Evolutionary conservation across 1,139 yeast genomes (phyloP).

Genomic region (Geotrichum cucujoidarum): DNA sequence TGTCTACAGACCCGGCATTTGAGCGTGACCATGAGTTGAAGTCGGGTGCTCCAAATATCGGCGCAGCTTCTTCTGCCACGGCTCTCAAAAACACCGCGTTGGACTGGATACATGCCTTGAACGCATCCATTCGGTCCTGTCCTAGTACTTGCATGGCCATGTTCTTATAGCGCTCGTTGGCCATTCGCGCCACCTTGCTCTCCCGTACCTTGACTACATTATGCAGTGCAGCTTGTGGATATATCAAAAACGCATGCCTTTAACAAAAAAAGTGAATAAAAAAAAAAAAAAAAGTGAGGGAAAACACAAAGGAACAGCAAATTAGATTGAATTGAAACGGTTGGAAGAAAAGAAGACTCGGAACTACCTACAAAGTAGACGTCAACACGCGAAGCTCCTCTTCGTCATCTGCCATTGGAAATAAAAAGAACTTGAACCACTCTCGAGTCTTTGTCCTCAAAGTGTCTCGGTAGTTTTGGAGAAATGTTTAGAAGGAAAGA

Average conservation of each 20-base stretch:
- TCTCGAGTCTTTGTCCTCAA: too few species aligned
- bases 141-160: constrained; percentile 22
- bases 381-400: constrained; percentile 28
- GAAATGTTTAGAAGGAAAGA: too few species aligned
- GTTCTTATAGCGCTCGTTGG: constrained; percentile 18
- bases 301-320: background rate
- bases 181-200: constrained; percentile 23
- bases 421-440: too few species aligned
- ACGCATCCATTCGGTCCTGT: constrained; percentile 40
- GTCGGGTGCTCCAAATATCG: constrained; percentile 50
- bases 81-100: constrained; percentile 46
- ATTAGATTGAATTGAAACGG: background rate
- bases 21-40: constrained; percentile 47
- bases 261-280: too few species aligned
- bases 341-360: background rate
- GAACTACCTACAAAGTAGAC: constrained; percentile 26
- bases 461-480: too few species aligned
- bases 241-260: constrained; percentile 28
- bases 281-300: background rate
- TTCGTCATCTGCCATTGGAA: constrained; percentile 19
- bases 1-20: constrained; percentile 48
- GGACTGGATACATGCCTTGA: constrained; percentile 46
- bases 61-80: constrained; percentile 44
- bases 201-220: constrained; percentile 29
- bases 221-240: constrained; percentile 24